A percentile compares a stretch with the other conserved stretches of the same genome.
Evolutionary conservation across 345 rosid species (phyloP).

Genomic region (Camelina laxa): DNA sequence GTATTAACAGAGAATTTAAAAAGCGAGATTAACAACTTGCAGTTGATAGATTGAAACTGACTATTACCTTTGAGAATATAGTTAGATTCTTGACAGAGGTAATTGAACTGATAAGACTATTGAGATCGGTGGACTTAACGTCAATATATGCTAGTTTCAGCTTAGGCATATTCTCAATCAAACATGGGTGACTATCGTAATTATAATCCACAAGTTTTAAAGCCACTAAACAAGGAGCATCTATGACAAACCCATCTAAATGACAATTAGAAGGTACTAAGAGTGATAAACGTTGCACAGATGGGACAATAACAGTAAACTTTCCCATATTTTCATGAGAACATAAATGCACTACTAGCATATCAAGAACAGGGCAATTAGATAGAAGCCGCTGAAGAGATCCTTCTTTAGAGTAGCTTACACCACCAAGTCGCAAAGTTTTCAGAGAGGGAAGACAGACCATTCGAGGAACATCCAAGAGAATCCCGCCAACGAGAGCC

Average conservation of each 20-base stretch:
- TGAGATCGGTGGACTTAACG: not conserved
- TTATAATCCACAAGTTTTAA: not conserved
- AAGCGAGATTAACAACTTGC: not conserved
- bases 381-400: not conserved
- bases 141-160: not conserved
- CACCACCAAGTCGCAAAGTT: not conserved
- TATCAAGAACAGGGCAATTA: not conserved
- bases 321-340: not conserved
- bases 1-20: not conserved
- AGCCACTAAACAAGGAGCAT: not conserved
- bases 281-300: constrained; percentile 8
- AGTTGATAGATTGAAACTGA: not conserved
- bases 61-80: not conserved
- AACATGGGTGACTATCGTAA: no score
- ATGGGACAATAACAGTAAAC: not conserved
- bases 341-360: not conserved
- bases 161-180: constrained; percentile 7
- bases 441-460: not conserved
- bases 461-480: not conserved
- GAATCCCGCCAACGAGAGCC: not conserved
- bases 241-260: not conserved
- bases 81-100: not conserved
- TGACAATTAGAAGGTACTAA: not conserved
- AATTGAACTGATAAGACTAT: not conserved
- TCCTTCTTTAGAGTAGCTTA: not conserved